Base-by-base conservation (phyloP, 441 rosid species). In the Brassica balearica region DNA sequence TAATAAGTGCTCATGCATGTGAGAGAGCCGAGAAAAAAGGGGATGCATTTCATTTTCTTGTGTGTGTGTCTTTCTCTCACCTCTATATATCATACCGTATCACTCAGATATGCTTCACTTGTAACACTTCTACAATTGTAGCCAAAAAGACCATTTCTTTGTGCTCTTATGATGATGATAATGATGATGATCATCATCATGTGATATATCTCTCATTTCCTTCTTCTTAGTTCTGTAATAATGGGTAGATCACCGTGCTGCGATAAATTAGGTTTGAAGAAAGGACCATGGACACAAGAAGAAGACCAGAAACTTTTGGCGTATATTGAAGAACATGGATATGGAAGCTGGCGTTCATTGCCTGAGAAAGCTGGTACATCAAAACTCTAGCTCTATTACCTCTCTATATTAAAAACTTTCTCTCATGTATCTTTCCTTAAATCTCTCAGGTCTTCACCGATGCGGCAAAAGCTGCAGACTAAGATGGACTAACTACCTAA, bases 211-310 rank as follows among this genome's bases (percentile, higher is more conserved):
- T 27, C 9, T 43, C 53, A 43, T 43, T 12, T 5, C 15, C 51
- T 17, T 32, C 38, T 66, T 10, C 38, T 62, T 77, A 65, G 56
- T 43, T 20, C 14, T 67, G 8, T 66, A 7, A 29, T 20, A 72
- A 94, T 92, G 98, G 98, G 98, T 41, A 73, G 98, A 80, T 88
- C 96, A n/a, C 97, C 98, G 2, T 94, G 98, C 79, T 92, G 98
- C 48, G 97, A 92, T 56, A 94, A 94, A 71, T 86, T 88, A 0
- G 97, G 98, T 22, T 80, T 94, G 82, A 94, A 94, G 92, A 94
- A 92, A 90, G 98, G 98, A 11, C 97, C 98, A 12, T 94, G 98
- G 98, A 94, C 97, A 9, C 95, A 93, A n/a, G 98, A 94, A 81
- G 98, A 92, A 81, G 98, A 94, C 76, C 93, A 91, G 82, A 94